Evolutionary conservation across 2,329 filamentous ascomycete species (phyloP).

Genomic region (Thielaviopsis musarum): DNA sequence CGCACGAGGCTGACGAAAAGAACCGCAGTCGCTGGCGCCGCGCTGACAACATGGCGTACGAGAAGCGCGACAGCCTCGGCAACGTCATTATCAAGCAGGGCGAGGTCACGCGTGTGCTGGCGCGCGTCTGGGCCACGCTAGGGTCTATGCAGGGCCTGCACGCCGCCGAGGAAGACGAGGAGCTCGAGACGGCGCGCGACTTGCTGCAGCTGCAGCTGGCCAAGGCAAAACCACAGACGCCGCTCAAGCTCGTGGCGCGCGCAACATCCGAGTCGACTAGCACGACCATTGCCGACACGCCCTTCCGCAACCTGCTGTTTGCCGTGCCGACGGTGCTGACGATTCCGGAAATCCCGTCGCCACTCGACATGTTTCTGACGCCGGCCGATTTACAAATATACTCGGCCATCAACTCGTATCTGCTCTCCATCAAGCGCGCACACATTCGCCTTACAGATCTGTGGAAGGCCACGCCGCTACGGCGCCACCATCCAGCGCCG

Average conservation of each 20-base stretch:
- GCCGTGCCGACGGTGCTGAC: slow-evolving; percentile 36
- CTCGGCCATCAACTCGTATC: slow-evolving; percentile 70
- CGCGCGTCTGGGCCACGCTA: slow-evolving; percentile 63
- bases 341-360: slow-evolving; percentile 56
- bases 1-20: slow-evolving; percentile 68
- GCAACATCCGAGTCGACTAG: slow-evolving; percentile 16
- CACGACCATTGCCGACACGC: slow-evolving; percentile 20
- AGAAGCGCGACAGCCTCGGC: slow-evolving; percentile 40
- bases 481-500: slow-evolving; percentile 60
- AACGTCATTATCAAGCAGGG: slow-evolving; percentile 62
- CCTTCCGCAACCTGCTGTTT: slow-evolving; percentile 69
- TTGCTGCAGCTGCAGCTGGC: slow-evolving; percentile 51
- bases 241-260: slow-evolving; percentile 17
- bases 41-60: slow-evolving; percentile 39
- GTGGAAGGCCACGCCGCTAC: slow-evolving; percentile 69
- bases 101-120: slow-evolving; percentile 62
- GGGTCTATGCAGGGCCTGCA: slow-evolving; percentile 54
- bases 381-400: slow-evolving; percentile 62
- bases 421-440: slow-evolving; percentile 69
- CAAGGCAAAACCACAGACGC: slow-evolving; percentile 27
- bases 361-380: slow-evolving; percentile 75
- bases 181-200: slow-evolving; percentile 66
- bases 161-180: slow-evolving; percentile 63
- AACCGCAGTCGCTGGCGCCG: slow-evolving; percentile 57
- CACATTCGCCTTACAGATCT: slow-evolving; percentile 71